These are phyloP conservation scores for Gastrolobium villosum DNA, from an alignment of 306 rosid species.

Conservation along the genomic window DNA sequence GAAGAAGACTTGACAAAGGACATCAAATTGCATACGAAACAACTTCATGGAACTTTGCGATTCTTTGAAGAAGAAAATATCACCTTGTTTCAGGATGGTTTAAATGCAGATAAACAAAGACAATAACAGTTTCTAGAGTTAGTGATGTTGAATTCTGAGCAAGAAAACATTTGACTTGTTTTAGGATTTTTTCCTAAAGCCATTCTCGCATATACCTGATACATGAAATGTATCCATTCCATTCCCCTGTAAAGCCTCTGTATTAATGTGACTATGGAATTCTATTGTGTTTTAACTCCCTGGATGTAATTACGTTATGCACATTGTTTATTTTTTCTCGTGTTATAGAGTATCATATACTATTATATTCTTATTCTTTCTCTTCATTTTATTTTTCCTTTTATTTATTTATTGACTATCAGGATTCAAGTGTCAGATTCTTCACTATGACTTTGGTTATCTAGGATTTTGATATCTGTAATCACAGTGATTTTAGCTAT, in stretches of 20 bases:
- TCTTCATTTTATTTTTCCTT: not conserved
- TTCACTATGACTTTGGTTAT: conserved; percentile 12
- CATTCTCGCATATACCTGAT: not conserved
- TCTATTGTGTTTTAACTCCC: conserved; percentile 4
- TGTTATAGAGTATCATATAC: conserved; percentile 33
- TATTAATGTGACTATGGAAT: conserved; percentile 32
- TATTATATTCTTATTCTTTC: not conserved
- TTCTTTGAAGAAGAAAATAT: conserved; percentile 92
- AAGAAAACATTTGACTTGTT: conserved; percentile 34
- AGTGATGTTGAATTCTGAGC: conserved; percentile 24
- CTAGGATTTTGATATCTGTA: not conserved
- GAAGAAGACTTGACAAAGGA: conserved; percentile 99
- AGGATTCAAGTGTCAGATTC: not conserved
- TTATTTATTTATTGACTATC: not conserved
- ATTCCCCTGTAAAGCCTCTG: conserved; percentile 41
- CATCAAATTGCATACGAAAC: conserved; percentile 89
- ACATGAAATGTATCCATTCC: conserved; percentile 5
- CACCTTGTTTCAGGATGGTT: not conserved
- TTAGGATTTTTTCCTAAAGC: not conserved
- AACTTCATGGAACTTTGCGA: conserved; percentile 84
- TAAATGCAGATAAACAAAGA: conserved; percentile 43
- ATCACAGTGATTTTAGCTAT: conserved; percentile 2
- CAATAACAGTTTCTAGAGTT: conserved; percentile 19
- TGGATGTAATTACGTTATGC: conserved; percentile 41
- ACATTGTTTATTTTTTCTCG: not conserved